Evolutionary conservation across 208 protist genomes (phyloP).

Genomic region (Trypanosoma scelopori): DNA sequence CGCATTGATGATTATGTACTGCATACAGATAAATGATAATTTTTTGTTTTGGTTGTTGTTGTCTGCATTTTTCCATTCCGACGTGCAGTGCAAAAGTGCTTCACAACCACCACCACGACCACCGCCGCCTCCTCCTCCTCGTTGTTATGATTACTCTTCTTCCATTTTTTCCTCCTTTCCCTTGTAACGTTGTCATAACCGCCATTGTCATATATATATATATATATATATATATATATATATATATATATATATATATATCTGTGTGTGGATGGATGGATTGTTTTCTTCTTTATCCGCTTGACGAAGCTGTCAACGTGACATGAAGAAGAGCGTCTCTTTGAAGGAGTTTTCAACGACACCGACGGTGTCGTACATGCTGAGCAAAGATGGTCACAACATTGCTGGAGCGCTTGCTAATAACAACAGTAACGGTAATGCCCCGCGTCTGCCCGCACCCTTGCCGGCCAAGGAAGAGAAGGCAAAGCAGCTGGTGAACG

Average conservation of each 20-base stretch:
- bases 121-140: no score
- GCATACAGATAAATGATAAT: conserved; percentile 38
- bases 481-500: conserved; percentile 27
- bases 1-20: conserved; percentile 65
- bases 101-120: no score
- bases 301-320: background rate
- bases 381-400: conserved; percentile 88
- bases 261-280: no score
- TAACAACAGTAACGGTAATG: conserved; percentile 32
- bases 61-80: background rate
- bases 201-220: conserved; percentile 2
- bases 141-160: conserved; percentile 11
- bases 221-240: no score
- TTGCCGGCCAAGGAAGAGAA: conserved; percentile 43
- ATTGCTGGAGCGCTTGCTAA: conserved; percentile 35
- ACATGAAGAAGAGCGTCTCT: conserved; percentile 89
- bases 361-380: conserved; percentile 89
- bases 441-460: conserved; percentile 33
- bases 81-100: no score
- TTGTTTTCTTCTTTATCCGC: conserved; percentile 4
- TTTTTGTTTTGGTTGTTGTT: conserved; percentile 11
- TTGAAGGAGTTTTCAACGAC: conserved; percentile 91
- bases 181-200: background rate
- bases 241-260: no score
- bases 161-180: conserved; percentile 6